These are phyloP conservation scores for Ascochyta clinopodiicola DNA, from an alignment of 2,329 filamentous ascomycete genomes.

Conservation along the genomic window DNA sequence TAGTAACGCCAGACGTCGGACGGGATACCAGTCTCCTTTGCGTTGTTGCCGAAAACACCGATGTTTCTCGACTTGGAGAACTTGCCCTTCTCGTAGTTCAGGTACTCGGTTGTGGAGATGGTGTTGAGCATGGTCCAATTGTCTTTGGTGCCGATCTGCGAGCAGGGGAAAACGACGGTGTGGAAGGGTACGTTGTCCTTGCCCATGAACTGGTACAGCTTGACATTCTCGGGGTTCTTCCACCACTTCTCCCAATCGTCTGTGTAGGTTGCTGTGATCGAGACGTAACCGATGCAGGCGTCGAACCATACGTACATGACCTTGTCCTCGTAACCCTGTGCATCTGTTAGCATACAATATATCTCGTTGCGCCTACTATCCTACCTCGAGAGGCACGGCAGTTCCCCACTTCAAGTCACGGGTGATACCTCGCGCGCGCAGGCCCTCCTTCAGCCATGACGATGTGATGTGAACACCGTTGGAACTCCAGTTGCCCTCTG, in stretches of 20 bases:
- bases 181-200: constrained; percentile 91
- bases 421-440: constrained; percentile 88
- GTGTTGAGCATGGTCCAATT: constrained; percentile 91
- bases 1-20: constrained; percentile 95
- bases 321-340: constrained; percentile 69
- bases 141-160: constrained; percentile 81
- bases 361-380: not conserved
- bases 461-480: constrained; percentile 80
- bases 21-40: constrained; percentile 82
- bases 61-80: constrained; percentile 91
- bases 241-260: constrained; percentile 93
- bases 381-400: constrained; percentile 59
- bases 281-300: constrained; percentile 92
- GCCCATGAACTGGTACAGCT: constrained; percentile 90
- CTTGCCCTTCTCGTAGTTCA: constrained; percentile 63
- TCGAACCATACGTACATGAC: constrained; percentile 96
- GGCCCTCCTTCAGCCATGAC: constrained; percentile 81
- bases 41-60: constrained; percentile 90
- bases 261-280: constrained; percentile 90
- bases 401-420: constrained; percentile 91
- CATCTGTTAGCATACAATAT: constrained; percentile 12
- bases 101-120: constrained; percentile 82
- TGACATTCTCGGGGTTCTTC: constrained; percentile 85
- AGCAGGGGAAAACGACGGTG: constrained; percentile 88
- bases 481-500: constrained; percentile 76